Evolutionary conservation across 305 asterid genomes (phyloP).

Genomic region (Petunia hybrid): DNA sequence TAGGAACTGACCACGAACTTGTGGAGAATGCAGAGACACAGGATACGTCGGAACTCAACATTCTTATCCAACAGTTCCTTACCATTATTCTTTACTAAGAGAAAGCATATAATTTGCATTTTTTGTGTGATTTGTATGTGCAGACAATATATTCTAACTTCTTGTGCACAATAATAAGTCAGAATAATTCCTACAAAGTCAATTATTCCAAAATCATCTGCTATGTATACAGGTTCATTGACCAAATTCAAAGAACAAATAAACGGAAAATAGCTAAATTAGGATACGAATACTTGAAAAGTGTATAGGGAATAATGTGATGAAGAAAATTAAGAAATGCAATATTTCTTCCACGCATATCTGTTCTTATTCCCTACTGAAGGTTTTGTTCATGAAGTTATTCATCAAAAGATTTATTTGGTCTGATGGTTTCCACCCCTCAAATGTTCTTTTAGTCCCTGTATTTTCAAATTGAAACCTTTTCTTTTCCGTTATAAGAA

Average conservation of each 20-base stretch:
- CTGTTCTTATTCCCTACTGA: too few species aligned
- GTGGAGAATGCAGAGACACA: not conserved
- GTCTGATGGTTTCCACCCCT: too few species aligned
- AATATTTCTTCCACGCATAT: not conserved
- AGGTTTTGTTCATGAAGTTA: too few species aligned
- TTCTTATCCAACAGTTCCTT: not conserved
- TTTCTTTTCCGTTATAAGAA: too few species aligned
- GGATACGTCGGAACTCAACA: not conserved
- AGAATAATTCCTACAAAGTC: not conserved
- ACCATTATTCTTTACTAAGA: not conserved
- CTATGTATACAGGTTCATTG: not conserved
- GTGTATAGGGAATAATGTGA: too few species aligned
- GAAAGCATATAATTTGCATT: not conserved
- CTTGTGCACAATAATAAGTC: not conserved
- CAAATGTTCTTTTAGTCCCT: too few species aligned
- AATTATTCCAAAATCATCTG: not conserved
- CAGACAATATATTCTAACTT: not conserved
- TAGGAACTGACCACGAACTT: not conserved
- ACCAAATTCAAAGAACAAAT: not conserved
- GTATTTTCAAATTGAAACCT: too few species aligned
- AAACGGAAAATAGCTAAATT: not conserved
- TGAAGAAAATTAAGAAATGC: not conserved
- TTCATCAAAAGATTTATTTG: too few species aligned
- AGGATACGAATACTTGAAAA: not conserved
- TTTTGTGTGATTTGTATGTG: not conserved